Percentiles rank a stretch among this genome's conserved stretches.
Conservation (phyloP, 768 basidiomycete genomes). For the Leccinum incarnatum region DNA sequence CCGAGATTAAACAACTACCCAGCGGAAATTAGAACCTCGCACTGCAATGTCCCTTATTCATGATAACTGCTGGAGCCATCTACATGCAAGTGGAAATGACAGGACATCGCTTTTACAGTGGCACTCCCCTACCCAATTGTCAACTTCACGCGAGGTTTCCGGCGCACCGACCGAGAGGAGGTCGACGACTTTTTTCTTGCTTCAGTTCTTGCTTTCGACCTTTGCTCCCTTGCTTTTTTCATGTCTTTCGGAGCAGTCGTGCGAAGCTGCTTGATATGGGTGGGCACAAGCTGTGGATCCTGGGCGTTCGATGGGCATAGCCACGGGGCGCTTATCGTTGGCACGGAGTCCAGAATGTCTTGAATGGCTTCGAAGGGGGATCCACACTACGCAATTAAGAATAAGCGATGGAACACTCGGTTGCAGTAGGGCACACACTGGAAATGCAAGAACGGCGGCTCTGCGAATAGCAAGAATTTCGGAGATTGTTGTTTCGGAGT, state of each 20-base stretch:
- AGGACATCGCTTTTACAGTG: neutral
- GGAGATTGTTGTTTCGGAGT: slow-evolving; percentile 61
- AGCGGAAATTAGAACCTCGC: neutral
- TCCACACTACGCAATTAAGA: slow-evolving; percentile 32
- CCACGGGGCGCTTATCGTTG: slow-evolving; percentile 66
- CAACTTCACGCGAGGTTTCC: slow-evolving; percentile 23
- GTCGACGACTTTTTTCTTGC: slow-evolving; percentile 37
- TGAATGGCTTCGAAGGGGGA: slow-evolving; percentile 37
- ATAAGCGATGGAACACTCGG: slow-evolving; percentile 3
- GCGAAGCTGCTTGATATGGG: slow-evolving; percentile 77
- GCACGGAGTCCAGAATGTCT: slow-evolving; percentile 48
- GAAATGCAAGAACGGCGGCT: slow-evolving; percentile 62
- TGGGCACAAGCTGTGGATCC: slow-evolving; percentile 48
- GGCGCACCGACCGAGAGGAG: slow-evolving; percentile 13
- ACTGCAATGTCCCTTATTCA: neutral
- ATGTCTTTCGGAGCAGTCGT: slow-evolving; percentile 81
- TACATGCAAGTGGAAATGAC: neutral
- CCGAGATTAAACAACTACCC: neutral
- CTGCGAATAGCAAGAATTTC: slow-evolving; percentile 63
- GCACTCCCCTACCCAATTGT: slow-evolving; percentile 8
- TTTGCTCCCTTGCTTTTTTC: slow-evolving; percentile 60
- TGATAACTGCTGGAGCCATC: neutral
- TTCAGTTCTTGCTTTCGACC: slow-evolving; percentile 47
- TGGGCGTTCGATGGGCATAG: slow-evolving; percentile 31
- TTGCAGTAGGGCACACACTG: slow-evolving; percentile 45